These are phyloP conservation scores for Blastobotrys peoriensis DNA, from an alignment of 805 yeast genomes.

Conservation along the genomic window DNA sequence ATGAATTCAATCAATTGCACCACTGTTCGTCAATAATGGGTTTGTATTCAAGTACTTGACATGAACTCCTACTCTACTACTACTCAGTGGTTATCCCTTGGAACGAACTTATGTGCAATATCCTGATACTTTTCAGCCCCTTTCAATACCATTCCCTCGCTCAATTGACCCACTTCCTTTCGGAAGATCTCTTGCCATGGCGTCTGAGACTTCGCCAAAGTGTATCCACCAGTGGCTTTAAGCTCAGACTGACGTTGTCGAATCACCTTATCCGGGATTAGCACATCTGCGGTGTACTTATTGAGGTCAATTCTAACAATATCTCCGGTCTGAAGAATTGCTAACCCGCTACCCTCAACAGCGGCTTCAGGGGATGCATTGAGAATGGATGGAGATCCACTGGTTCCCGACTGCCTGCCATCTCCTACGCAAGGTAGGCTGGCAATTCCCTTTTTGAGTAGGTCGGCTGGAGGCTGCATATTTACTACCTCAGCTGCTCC, in stretches of 20 bases:
- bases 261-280: constrained; percentile 18
- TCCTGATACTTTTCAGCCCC: constrained; percentile 24
- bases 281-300: constrained; percentile 21
- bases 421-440: constrained; percentile 25
- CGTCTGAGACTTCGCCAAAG: constrained; percentile 21
- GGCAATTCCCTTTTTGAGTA: constrained; percentile 18
- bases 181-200: constrained; percentile 29
- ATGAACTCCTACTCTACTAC: too few relatives aligned
- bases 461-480: constrained; percentile 24
- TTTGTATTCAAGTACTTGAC: too few relatives aligned
- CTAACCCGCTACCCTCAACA: constrained; percentile 19
- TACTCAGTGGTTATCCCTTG: constrained; percentile 23
- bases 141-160: constrained; percentile 25
- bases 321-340: constrained; percentile 22
- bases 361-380: constrained; percentile 27
- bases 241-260: constrained; percentile 12
- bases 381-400: constrained; percentile 26
- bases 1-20: too few relatives aligned
- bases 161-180: constrained; percentile 23
- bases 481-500: constrained; percentile 28
- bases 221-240: constrained; percentile 10
- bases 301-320: constrained; percentile 20
- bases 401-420: constrained; percentile 26
- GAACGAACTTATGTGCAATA: constrained; percentile 17
- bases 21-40: too few relatives aligned